Evolutionary conservation across 352 stramenopile genomes (phyloP), one percentile per base, ranked within the genome.

Genomic region (Pythium aquatile): DNA sequence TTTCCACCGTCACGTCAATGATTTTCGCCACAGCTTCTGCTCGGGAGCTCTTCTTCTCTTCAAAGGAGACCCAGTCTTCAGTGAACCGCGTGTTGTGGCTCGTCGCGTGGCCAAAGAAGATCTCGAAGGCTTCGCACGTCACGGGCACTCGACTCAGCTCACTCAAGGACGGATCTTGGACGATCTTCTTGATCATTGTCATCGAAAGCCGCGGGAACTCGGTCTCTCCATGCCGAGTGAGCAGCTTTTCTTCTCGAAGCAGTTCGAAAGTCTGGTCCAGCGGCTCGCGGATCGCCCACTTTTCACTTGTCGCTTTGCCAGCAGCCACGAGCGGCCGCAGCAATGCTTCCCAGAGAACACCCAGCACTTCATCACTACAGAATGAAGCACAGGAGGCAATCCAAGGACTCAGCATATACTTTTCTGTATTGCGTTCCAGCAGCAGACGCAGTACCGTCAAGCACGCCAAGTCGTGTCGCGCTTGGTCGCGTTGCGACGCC

Each of bases 391-490:
- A 93, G 2, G 72, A 71, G 16, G 80, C 78, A 55, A 94, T 89
- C 70, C 82, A 92, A 24, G 85, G 73, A 58, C 79, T 91, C 16
- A 96, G 75, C 17, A 90, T 59, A 53, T 87, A 91, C 49, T 79
- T 88, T 47, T 91, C 81, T 10, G 70, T 77, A 71, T 96, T 96
- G 55, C 75, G 64, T 58, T 93, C 85, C 46, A 94, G 44, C 24
- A 96, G 70, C 65, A 77, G 90, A 54, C 78, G 85, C 55, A 96
- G 66, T 63, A 96, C 72, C 48, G 83, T 82, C 64, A 74, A 67
- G 53, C 81, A 93, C 29, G 81, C 81, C 55, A 93, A 66, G 20
- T 85, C 75, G 48, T 96, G 85, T 2, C 84, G 79, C 0, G 42
- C 42, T 26, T 51, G 32, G 29, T 65, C 64, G 20, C 30, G 42